A percentile compares a stretch with the other conserved stretches of the same genome.
Conservation (phyloP, 345 rosid genomes). For the Citrus trifoliata region DNA sequence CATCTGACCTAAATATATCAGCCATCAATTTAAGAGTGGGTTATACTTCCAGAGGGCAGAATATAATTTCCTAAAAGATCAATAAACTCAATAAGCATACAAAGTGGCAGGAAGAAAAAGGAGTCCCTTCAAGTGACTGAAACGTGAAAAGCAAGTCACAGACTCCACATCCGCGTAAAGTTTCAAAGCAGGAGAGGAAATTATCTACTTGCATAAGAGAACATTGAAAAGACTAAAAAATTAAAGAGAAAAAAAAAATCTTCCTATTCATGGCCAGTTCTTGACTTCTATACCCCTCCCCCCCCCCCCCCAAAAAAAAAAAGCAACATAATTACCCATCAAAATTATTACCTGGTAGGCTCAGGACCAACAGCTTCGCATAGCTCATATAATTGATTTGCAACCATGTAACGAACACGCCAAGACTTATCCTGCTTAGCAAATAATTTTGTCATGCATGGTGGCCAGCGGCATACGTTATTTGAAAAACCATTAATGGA, state of each 20-base stretch:
- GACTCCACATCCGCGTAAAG: not conserved
- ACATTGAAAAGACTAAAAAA: not conserved
- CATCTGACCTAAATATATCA: slow-evolving; percentile 39
- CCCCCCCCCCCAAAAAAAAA: too few species aligned
- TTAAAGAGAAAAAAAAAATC: not conserved
- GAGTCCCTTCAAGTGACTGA: not conserved
- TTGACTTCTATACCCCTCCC: not conserved
- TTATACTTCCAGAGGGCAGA: not conserved
- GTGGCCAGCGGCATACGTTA: not conserved
- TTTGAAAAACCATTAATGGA: not conserved
- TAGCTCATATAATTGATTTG: slow-evolving; percentile 77
- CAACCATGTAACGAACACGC: slow-evolving; percentile 91
- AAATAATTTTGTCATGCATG: slow-evolving; percentile 5
- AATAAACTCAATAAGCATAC: not conserved
- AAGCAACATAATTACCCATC: not conserved
- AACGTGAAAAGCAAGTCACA: not conserved
- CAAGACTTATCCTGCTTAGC: slow-evolving; percentile 71
- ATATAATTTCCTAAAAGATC: not conserved
- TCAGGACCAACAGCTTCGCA: slow-evolving; percentile 90
- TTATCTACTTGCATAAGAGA: not conserved
- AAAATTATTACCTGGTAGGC: slow-evolving; percentile 55
- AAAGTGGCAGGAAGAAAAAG: not conserved
- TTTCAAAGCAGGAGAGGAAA: not conserved
- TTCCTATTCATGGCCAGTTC: not conserved
- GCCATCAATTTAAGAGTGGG: not conserved